Percentiles rank a stretch among this genome's conserved stretches.
phyloP scores from a whole-genome alignment of 805 yeast genomes.

The Candida peoriensis region DNA sequence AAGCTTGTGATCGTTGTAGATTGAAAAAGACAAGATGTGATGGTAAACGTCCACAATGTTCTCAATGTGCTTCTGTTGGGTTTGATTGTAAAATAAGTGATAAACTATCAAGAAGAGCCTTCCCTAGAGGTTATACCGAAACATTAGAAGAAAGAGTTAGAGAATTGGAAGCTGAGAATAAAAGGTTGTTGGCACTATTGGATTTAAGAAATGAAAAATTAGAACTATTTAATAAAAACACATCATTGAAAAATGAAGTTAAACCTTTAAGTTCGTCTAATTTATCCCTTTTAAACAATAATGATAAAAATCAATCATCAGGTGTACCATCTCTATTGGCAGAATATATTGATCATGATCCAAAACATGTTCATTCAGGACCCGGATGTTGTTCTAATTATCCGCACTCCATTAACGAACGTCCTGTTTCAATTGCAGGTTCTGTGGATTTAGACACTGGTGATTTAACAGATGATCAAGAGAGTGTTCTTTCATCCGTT shows the following conservation, averaged over 20 bases:
- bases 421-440: conserved; percentile 63
- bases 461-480: conserved; percentile 48
- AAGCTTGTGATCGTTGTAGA: conserved; percentile 88
- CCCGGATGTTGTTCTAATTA: conserved; percentile 52
- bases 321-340: conserved; percentile 6
- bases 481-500: conserved; percentile 25
- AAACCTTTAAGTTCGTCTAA: conserved; percentile 30
- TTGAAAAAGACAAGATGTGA: conserved; percentile 77
- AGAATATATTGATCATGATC: conserved; percentile 21
- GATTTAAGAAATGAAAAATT: conserved; percentile 62
- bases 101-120: conserved; percentile 77
- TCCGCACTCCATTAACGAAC: conserved; percentile 51
- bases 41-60: conserved; percentile 67
- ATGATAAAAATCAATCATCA: neutral
- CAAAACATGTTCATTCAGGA: conserved; percentile 39
- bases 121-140: conserved; percentile 90
- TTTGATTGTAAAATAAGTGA: conserved; percentile 87
- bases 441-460: conserved; percentile 44
- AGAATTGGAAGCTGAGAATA: conserved; percentile 77
- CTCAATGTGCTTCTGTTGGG: conserved; percentile 80
- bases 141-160: conserved; percentile 84
- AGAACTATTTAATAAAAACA: conserved; percentile 33
- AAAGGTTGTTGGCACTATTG: conserved; percentile 56
- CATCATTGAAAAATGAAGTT: conserved; percentile 5
- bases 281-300: conserved; percentile 25